Percentiles rank a stretch among this genome's conserved stretches.
phyloP scores from a whole-genome alignment of 352 stramenopile species.

The Globisporangium viniferum region DNA sequence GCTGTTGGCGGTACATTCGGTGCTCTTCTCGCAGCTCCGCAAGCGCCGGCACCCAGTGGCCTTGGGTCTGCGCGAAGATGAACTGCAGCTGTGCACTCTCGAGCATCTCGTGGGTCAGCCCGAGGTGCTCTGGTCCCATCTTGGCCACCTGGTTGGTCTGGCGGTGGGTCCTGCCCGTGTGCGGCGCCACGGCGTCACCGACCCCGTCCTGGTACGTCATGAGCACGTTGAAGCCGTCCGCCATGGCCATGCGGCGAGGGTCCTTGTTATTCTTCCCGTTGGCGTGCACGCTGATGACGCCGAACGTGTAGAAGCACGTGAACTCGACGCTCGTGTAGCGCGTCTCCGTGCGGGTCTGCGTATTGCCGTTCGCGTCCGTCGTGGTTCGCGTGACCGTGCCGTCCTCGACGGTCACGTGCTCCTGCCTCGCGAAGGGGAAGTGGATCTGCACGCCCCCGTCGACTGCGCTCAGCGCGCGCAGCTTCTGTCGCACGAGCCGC shows the following conservation, averaged over 20 bases:
- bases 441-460: slow-evolving; percentile 13
- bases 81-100: slow-evolving; percentile 22
- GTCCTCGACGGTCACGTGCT: slow-evolving; percentile 35
- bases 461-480: slow-evolving; percentile 26
- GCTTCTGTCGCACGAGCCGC: slow-evolving; percentile 29
- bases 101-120: slow-evolving; percentile 26
- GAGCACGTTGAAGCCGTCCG: slow-evolving; percentile 37
- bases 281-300: slow-evolving; percentile 18
- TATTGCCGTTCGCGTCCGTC: slow-evolving; percentile 22
- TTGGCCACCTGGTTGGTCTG: slow-evolving; percentile 24
- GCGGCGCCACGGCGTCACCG: slow-evolving; percentile 27
- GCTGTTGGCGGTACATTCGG: slow-evolving; percentile 23
- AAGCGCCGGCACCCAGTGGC: slow-evolving; percentile 19
- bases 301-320: slow-evolving; percentile 29
- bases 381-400: slow-evolving; percentile 19
- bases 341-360: slow-evolving; percentile 18
- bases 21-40: slow-evolving; percentile 12
- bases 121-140: slow-evolving; percentile 31
- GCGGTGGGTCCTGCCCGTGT: slow-evolving; percentile 32
- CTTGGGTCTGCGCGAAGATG: slow-evolving; percentile 27
- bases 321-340: slow-evolving; percentile 21
- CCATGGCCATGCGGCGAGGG: slow-evolving; percentile 18
- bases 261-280: slow-evolving; percentile 13
- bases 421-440: slow-evolving; percentile 32
- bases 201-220: slow-evolving; percentile 40